These are phyloP conservation scores for Fragaria iinumae DNA, from an alignment of 306 rosid genomes.

Conservation along the genomic window DNA sequence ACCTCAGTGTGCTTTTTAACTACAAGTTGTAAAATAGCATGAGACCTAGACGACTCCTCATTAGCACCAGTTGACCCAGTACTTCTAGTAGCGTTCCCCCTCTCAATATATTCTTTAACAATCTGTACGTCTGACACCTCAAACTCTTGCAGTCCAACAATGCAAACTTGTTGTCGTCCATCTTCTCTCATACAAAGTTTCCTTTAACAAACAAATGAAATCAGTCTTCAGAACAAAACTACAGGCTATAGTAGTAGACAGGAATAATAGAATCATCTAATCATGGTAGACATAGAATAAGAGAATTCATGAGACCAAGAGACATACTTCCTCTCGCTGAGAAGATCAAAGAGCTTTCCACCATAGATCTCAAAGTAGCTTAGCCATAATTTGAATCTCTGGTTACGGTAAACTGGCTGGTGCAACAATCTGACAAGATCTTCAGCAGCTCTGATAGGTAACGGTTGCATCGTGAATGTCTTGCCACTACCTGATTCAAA, in stretches of 20 bases:
- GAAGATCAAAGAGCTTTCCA: slow-evolving; percentile 94
- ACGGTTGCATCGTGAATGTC: slow-evolving; percentile 95
- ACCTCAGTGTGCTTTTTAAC: slow-evolving; percentile 84
- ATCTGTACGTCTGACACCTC: slow-evolving; percentile 95
- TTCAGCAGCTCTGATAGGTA: slow-evolving; percentile 89
- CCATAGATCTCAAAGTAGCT: slow-evolving; percentile 98
- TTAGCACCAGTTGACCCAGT: slow-evolving; percentile 99
- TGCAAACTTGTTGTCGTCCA: slow-evolving; percentile 96
- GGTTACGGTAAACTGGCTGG: slow-evolving; percentile 81
- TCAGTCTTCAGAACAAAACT: not conserved
- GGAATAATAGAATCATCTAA: not conserved
- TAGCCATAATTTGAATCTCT: slow-evolving; percentile 96
- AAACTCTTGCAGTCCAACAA: slow-evolving; percentile 99
- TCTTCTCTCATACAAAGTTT: slow-evolving; percentile 99
- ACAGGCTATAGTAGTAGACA: not conserved
- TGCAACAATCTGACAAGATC: slow-evolving; percentile 84
- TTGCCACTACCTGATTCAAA: slow-evolving; percentile 84
- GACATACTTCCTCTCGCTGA: slow-evolving; percentile 76
- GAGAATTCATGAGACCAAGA: slow-evolving; percentile 2
- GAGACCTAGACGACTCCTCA: slow-evolving; percentile 98
- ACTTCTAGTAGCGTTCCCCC: slow-evolving; percentile 92
- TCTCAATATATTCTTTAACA: slow-evolving; percentile 90
- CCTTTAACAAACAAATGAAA: slow-evolving; percentile 44
- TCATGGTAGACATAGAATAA: not conserved
- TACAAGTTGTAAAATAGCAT: slow-evolving; percentile 90